phyloP scores from a whole-genome alignment of 73 alveolate species.

The Paramecium sexaurelia region DNA sequence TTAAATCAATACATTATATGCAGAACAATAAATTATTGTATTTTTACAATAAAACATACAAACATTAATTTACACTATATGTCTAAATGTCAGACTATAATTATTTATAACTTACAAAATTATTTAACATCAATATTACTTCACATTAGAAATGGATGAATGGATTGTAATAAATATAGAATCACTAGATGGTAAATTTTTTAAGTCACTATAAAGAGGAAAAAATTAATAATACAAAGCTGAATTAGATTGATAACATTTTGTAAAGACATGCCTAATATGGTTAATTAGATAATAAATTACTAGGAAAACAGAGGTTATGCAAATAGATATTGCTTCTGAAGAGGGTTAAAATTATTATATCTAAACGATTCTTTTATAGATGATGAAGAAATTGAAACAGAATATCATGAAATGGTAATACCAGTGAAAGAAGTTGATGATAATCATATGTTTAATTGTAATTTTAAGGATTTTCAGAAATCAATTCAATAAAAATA shows the following conservation, averaged over 20 bases:
- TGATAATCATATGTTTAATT: not conserved
- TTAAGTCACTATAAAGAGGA: not conserved
- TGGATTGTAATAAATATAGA: not conserved
- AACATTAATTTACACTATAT: too few species aligned
- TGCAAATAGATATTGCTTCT: constrained; percentile 10
- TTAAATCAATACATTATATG: too few species aligned
- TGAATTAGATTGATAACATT: not conserved
- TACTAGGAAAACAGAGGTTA: constrained; percentile 48
- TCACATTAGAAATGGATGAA: not conserved
- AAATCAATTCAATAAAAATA: not conserved
- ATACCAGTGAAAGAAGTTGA: constrained; percentile 23
- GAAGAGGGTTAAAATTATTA: constrained; percentile 35
- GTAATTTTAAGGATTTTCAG: not conserved
- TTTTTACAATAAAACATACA: too few species aligned
- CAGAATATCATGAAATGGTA: not conserved
- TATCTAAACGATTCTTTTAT: constrained; percentile 34
- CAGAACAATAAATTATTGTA: too few species aligned
- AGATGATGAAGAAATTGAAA: constrained; percentile 29
- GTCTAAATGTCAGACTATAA: too few species aligned
- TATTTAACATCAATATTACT: not conserved
- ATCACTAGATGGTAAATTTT: not conserved
- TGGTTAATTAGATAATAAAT: constrained; percentile 29
- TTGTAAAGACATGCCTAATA: not conserved
- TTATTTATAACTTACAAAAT: not conserved
- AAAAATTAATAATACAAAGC: not conserved